Conservation (phyloP, 495 filamentous ascomycete genomes). For the Sordaria brevicollis region DNA sequence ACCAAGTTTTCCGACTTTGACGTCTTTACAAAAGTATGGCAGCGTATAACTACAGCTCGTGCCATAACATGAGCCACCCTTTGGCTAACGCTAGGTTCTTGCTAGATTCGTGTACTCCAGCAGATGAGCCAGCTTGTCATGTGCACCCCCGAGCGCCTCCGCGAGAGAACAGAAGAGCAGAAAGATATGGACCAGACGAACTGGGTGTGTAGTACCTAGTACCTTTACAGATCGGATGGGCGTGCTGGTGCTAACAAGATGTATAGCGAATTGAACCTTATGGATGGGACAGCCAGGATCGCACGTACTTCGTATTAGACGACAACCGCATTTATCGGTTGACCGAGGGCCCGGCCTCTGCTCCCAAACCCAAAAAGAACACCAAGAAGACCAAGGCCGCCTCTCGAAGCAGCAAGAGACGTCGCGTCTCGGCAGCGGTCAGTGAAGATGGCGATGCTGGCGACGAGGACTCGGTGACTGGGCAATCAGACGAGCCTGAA, state of each 20-base stretch:
- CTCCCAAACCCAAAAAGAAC: constrained; percentile 63
- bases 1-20: constrained; percentile 72
- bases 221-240: neutral
- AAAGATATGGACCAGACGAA: constrained; percentile 68
- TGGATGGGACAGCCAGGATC: constrained; percentile 77
- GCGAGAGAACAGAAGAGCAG: constrained; percentile 77
- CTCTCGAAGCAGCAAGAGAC: constrained; percentile 60
- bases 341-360: constrained; percentile 52
- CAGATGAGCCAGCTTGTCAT: constrained; percentile 89
- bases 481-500: constrained; percentile 31
- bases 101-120: constrained; percentile 69
- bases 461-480: constrained; percentile 26
- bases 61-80: neutral
- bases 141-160: constrained; percentile 70
- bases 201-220: constrained; percentile 63
- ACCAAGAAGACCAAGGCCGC: constrained; percentile 62
- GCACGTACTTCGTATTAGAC: constrained; percentile 81
- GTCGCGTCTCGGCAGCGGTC: constrained; percentile 49
- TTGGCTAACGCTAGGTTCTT: neutral
- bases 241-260: constrained; percentile 12
- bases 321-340: constrained; percentile 87
- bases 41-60: neutral
- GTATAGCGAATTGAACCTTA: constrained; percentile 82
- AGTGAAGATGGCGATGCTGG: constrained; percentile 46
- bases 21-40: constrained; percentile 59